Evolutionary conservation across 192 early-diverging fungal genomes (phyloP).

Genomic region (Cetraspora pellucida): DNA sequence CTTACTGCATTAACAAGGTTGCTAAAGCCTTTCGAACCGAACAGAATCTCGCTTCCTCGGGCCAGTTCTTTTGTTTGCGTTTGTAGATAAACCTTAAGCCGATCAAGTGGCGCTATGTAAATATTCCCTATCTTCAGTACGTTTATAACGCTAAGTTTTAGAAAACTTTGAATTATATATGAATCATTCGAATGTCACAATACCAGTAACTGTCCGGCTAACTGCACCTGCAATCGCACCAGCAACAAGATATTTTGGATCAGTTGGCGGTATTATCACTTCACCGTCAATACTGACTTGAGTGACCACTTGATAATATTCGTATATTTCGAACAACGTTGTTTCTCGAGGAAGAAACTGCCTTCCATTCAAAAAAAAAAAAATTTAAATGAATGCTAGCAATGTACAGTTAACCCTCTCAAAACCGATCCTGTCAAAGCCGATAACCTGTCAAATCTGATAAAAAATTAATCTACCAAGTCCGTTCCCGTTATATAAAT

Average conservation of each 20-base stretch:
- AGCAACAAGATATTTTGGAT: conserved; percentile 64
- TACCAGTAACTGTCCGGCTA: conserved; percentile 65
- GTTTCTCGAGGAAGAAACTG: conserved; percentile 64
- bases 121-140: no score
- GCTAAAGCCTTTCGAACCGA: conserved; percentile 9
- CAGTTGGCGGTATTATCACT: conserved; percentile 59
- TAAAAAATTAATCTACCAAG: no score
- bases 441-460: no score
- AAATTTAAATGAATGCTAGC: no score
- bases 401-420: no score
- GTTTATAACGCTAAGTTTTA: no score
- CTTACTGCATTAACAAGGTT: conserved; percentile 41
- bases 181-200: no score
- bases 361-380: no score
- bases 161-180: no score
- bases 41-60: no score
- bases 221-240: conserved; percentile 77
- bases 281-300: conserved; percentile 71
- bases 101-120: conserved; percentile 78
- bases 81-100: conserved; percentile 63
- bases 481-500: no score
- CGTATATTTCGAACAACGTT: conserved; percentile 63
- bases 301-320: conserved; percentile 61
- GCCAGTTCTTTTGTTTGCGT: conserved; percentile 28
- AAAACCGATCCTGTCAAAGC: no score